Conservation (phyloP, 2,329 filamentous ascomycete species). For the Stachybotrys chartarum region DNA sequence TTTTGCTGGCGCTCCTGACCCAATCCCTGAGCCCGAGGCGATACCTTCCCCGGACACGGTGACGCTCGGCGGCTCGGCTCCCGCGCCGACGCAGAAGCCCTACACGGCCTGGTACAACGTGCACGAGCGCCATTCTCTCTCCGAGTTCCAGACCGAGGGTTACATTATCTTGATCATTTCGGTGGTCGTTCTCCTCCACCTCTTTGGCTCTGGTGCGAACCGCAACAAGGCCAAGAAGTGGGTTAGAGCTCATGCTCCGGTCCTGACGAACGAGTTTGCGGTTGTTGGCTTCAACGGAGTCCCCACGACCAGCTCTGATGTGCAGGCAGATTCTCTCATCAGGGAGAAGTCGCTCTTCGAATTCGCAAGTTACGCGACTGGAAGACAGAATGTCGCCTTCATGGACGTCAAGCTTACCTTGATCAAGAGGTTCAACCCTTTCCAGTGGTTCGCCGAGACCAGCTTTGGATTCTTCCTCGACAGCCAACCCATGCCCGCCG, state of each 20-base stretch:
- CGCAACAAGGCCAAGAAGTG: slow-evolving; percentile 72
- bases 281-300: slow-evolving; percentile 71
- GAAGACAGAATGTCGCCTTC: slow-evolving; percentile 88
- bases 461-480: slow-evolving; percentile 74
- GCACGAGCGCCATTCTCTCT: slow-evolving; percentile 78
- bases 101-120: slow-evolving; percentile 97
- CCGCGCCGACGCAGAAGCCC: slow-evolving; percentile 46
- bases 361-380: slow-evolving; percentile 81
- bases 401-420: slow-evolving; percentile 77
- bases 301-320: slow-evolving; percentile 36
- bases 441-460: slow-evolving; percentile 54
- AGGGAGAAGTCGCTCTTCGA: slow-evolving; percentile 86
- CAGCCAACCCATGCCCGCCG: slow-evolving; percentile 58
- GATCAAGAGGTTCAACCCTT: slow-evolving; percentile 81
- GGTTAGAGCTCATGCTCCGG: slow-evolving; percentile 65
- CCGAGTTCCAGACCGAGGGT: slow-evolving; percentile 84
- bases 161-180: slow-evolving; percentile 70
- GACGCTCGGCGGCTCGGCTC: slow-evolving; percentile 36
- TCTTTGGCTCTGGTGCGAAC: slow-evolving; percentile 76
- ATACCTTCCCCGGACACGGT: slow-evolving; percentile 39
- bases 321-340: slow-evolving; percentile 43
- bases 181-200: slow-evolving; percentile 69
- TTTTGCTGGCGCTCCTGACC: slow-evolving; percentile 73
- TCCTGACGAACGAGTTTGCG: slow-evolving; percentile 76
- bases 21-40: slow-evolving; percentile 46